A percentile compares a stretch with the other conserved stretches of the same genome.
Evolutionary conservation across 129 eudicot genomes (phyloP).

Genomic region (Lactuca saligna): DNA sequence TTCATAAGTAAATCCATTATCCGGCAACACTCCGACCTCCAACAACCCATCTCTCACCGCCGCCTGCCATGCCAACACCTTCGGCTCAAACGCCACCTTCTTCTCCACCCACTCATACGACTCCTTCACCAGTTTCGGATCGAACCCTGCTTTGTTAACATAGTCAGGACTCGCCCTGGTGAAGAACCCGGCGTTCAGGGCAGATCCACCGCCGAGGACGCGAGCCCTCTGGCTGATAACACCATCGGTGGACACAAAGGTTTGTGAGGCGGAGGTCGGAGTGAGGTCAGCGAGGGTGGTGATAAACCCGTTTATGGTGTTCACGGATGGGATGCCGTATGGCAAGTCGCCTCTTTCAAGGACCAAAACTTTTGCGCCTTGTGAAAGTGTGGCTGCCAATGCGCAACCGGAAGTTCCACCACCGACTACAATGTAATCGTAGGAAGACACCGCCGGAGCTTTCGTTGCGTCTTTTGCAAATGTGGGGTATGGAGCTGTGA

Average conservation of each 20-base stretch:
- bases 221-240: slow-evolving; percentile 79
- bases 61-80: slow-evolving; percentile 61
- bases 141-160: slow-evolving; percentile 52
- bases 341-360: slow-evolving; percentile 85
- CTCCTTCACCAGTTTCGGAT: slow-evolving; percentile 41
- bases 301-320: slow-evolving; percentile 44
- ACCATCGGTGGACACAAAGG: slow-evolving; percentile 75
- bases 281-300: slow-evolving; percentile 47
- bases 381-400: slow-evolving; percentile 76
- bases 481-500: slow-evolving; percentile 72
- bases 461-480: slow-evolving; percentile 60
- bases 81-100: slow-evolving; percentile 69
- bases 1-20: slow-evolving; percentile 62
- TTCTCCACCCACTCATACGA: slow-evolving; percentile 78
- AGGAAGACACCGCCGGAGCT: slow-evolving; percentile 47
- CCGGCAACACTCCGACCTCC: slow-evolving; percentile 59
- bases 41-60: slow-evolving; percentile 83
- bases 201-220: slow-evolving; percentile 78
- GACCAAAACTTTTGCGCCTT: slow-evolving; percentile 50
- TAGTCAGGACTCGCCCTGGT: slow-evolving; percentile 56
- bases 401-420: slow-evolving; percentile 97
- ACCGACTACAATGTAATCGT: slow-evolving; percentile 79
- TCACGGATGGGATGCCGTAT: slow-evolving; percentile 46
- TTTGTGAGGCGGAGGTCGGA: slow-evolving; percentile 67
- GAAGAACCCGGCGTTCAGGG: slow-evolving; percentile 80